These are phyloP conservation scores for Spongiforma sp. DNA, from an alignment of 1,284 basidiomycete species.

Conservation along the genomic window DNA sequence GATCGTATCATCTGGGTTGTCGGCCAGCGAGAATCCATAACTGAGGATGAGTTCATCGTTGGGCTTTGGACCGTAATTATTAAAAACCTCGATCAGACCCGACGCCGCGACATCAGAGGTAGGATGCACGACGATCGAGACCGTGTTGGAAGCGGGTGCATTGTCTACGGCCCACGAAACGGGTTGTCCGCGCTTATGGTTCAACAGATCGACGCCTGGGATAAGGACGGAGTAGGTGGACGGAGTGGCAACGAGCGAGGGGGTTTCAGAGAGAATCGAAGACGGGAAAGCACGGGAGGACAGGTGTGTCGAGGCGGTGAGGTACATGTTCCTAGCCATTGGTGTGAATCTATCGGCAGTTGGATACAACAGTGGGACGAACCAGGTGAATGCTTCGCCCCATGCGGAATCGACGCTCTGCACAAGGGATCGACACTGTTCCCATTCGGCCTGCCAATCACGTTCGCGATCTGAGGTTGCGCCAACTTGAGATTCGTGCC, in stretches of 20 bases:
- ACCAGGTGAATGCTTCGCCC: constrained; percentile 72
- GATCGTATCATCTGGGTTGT: constrained; percentile 86
- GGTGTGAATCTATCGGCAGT: background rate
- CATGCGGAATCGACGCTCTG: constrained; percentile 44
- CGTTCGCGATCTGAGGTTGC: constrained; percentile 68
- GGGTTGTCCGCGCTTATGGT: constrained; percentile 74
- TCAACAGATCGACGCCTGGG: constrained; percentile 85
- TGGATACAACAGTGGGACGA: constrained; percentile 26
- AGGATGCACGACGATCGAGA: too few species aligned
- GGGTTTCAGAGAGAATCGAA: constrained; percentile 70
- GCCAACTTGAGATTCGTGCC: constrained; percentile 81
- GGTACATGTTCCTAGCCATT: constrained; percentile 66
- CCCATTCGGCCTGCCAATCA: constrained; percentile 68
- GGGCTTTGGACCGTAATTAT: constrained; percentile 87
- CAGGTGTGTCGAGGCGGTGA: constrained; percentile 74
- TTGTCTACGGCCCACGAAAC: constrained; percentile 76
- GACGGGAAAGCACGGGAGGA: constrained; percentile 92
- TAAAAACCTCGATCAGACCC: constrained; percentile 69
- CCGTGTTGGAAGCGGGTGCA: background rate
- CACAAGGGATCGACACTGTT: constrained; percentile 50
- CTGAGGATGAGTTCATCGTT: constrained; percentile 88
- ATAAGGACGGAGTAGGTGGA: constrained; percentile 79
- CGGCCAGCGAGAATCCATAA: constrained; percentile 81
- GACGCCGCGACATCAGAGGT: too few species aligned
- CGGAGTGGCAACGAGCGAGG: constrained; percentile 54